These are phyloP conservation scores for Entomortierella chlamydospora DNA, from an alignment of 192 early-diverging fungal genomes.

Conservation along the genomic window DNA sequence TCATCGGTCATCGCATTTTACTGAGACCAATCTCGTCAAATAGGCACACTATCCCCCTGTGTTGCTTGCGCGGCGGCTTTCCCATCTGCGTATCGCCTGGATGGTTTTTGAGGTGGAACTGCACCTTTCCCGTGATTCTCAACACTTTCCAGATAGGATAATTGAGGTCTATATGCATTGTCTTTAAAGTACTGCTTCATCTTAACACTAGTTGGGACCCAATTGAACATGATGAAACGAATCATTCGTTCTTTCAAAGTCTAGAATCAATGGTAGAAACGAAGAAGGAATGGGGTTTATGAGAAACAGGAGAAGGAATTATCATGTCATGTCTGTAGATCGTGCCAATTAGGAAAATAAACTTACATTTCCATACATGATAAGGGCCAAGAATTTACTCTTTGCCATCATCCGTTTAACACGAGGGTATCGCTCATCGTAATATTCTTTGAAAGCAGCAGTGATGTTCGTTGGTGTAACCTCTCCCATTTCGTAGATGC, in stretches of 20 bases:
- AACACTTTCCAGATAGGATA: neutral
- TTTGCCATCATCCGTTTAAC: neutral
- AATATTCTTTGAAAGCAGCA: slow-evolving; percentile 6
- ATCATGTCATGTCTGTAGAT: no score
- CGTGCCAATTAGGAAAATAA: no score
- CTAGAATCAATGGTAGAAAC: slow-evolving; percentile 5
- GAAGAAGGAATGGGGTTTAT: no score
- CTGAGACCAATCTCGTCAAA: no score
- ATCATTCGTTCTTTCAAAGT: slow-evolving; percentile 3
- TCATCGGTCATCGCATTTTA: no score
- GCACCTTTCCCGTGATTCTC: neutral
- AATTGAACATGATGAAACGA: slow-evolving; percentile 16
- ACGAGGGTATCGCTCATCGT: slow-evolving; percentile 1
- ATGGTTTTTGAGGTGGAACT: neutral
- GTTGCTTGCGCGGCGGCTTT: no score
- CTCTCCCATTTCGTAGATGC: slow-evolving; percentile 1
- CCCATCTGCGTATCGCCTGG: neutral
- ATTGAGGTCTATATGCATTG: slow-evolving; percentile 13
- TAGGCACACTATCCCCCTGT: no score
- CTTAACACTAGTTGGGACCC: slow-evolving; percentile 13
- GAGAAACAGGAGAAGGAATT: no score
- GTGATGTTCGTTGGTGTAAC: neutral
- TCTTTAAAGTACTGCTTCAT: slow-evolving; percentile 9
- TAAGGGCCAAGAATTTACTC: slow-evolving; percentile 8
- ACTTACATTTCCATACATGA: slow-evolving; percentile 16